Conservation (phyloP, 768 basidiomycete species). For the Leccinellum rugosiceps region DNA sequence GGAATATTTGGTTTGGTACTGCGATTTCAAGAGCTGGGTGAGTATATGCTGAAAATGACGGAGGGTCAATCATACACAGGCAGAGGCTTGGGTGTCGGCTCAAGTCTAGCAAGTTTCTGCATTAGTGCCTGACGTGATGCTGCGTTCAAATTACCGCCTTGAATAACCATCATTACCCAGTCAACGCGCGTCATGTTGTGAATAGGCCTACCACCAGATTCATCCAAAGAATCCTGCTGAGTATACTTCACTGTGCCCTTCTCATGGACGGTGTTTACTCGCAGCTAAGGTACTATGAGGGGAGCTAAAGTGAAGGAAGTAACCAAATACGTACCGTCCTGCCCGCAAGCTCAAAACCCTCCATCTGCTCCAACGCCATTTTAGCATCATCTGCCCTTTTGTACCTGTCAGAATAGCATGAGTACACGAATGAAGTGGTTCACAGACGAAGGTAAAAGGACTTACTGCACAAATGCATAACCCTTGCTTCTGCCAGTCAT, state of each 20-base stretch:
- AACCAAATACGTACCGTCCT: slow-evolving; percentile 58
- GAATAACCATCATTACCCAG: slow-evolving; percentile 9
- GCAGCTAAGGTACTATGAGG: slow-evolving; percentile 47
- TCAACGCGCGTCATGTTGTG: not conserved
- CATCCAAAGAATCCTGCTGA: slow-evolving; percentile 80
- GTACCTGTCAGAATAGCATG: slow-evolving; percentile 50
- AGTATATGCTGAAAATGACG: slow-evolving; percentile 1
- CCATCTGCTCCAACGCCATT: slow-evolving; percentile 98
- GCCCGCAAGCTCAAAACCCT: slow-evolving; percentile 96
- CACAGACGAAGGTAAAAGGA: slow-evolving; percentile 2
- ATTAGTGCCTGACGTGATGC: slow-evolving; percentile 98
- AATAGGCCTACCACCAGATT: slow-evolving; percentile 68
- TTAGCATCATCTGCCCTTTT: slow-evolving; percentile 90
- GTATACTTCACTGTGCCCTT: slow-evolving; percentile 78
- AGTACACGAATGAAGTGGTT: not conserved
- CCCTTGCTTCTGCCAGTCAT: slow-evolving; percentile 96
- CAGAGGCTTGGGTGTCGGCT: slow-evolving; percentile 57
- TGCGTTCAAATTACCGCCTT: slow-evolving; percentile 97
- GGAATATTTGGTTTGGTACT: slow-evolving; percentile 80
- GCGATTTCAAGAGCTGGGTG: slow-evolving; percentile 11
- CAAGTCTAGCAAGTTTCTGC: slow-evolving; percentile 99
- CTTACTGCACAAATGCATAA: slow-evolving; percentile 95
- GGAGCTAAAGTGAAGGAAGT: slow-evolving; percentile 12
- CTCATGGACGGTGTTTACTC: slow-evolving; percentile 91
- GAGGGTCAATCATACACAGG: slow-evolving; percentile 49